Base-by-base conservation (phyloP, 805 yeast species). In the Wickerhamomyces sydowiorum region DNA sequence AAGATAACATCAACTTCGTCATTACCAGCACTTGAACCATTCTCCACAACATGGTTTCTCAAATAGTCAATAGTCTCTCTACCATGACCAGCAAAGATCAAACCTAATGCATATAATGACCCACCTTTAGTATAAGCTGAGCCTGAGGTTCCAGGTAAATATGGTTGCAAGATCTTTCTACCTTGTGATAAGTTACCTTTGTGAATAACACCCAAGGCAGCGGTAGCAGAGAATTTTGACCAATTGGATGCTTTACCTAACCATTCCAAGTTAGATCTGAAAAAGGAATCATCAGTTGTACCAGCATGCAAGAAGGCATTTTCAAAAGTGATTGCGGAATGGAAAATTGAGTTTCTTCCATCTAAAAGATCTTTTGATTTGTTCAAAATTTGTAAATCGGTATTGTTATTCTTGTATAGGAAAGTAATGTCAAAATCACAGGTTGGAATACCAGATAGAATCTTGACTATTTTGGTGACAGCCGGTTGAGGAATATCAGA, bases 211-310 rank as follows among this genome's bases (percentile, higher is more conserved):
- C 99, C 99, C 47, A 93, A 70, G 13, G 98, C 97, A 8, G 98
- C 98, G 13, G 98, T 91, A 2, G 98, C 97, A 0, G 96, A 81
- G 62, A 93, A 93, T 60, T 91, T 93, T 6, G 97, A 89, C 99
- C 99, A 93, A 64, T 91, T 89, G 37, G 91, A 82, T n/a, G 99
- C 97, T 65, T 89, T 87, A 35, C 95, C 95, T 51, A 93, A 72
- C 97, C 98, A 93, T 56, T 91, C 96, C 56, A 89, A 71, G 59
- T 93, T 93, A 35, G 83, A 76, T 61, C 96, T 76, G 66, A 91
- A 85, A 57, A 93, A 93, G 0, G 89, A 79, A 61, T 93, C 97
- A 57, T 86, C 95, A 8, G 98, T 87, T 13, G 99, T 93, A 44
- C 98, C 99, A 30, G 93, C 86, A 62, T 90, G 96, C 78, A 91